Conservation (phyloP, 371 early-diverging fungal species). For the Mucor sp. region DNA sequence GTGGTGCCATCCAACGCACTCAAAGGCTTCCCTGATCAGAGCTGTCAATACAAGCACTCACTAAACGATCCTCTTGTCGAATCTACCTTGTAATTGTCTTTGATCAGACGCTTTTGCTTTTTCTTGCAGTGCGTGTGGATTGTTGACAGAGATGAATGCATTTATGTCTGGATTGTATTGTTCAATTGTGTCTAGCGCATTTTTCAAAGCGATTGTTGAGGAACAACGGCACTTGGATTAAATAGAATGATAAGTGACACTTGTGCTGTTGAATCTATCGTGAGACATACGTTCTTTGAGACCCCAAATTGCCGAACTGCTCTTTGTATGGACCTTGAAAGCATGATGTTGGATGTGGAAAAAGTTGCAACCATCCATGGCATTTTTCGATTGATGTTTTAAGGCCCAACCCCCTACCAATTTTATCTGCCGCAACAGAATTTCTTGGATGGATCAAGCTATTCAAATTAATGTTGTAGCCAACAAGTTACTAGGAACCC, state of each 20-base stretch:
- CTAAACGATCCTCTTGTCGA: background rate
- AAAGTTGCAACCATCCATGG: slow-evolving; percentile 2
- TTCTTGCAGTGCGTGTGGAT: background rate
- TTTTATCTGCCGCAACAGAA: background rate
- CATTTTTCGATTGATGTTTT: background rate
- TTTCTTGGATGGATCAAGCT: background rate
- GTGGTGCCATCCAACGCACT: slow-evolving; percentile 61
- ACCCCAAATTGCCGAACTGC: background rate
- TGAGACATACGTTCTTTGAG: background rate
- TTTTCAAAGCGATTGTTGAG: slow-evolving; percentile 11
- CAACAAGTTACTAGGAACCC: too few species aligned
- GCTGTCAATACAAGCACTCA: background rate
- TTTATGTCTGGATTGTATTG: slow-evolving; percentile 31
- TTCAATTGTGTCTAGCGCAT: slow-evolving; percentile 27
- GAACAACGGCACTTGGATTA: slow-evolving; percentile 12
- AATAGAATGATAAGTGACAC: background rate
- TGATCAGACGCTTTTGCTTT: slow-evolving; percentile 12
- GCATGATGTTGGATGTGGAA: background rate
- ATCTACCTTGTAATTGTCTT: slow-evolving; percentile 12
- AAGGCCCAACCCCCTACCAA: background rate
- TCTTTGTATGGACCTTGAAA: background rate
- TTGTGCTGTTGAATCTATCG: background rate
- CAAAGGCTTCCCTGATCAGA: slow-evolving; percentile 7
- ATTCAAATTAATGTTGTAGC: too few species aligned
- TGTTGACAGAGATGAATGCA: slow-evolving; percentile 39